These are phyloP conservation scores for Pseudocercospora crystallina DNA, from an alignment of 2,329 filamentous ascomycete species.

Conservation along the genomic window DNA sequence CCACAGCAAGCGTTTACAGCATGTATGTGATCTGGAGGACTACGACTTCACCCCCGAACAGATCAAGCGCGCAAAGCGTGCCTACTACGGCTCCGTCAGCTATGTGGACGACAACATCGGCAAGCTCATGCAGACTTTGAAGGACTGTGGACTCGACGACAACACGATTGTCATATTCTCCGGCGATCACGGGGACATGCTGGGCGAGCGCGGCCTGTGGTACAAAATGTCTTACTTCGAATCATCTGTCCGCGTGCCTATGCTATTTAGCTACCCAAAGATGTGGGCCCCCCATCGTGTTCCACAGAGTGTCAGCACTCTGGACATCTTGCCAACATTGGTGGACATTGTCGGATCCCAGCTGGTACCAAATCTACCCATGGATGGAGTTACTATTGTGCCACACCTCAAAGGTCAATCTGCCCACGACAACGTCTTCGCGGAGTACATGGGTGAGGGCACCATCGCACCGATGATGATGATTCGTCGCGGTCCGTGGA, in stretches of 20 bases:
- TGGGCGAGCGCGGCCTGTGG: constrained; percentile 88
- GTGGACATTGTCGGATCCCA: constrained; percentile 76
- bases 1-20: constrained; percentile 82
- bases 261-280: constrained; percentile 78
- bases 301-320: constrained; percentile 80
- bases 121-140: constrained; percentile 72
- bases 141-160: constrained; percentile 75
- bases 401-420: constrained; percentile 70
- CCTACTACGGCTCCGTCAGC: constrained; percentile 90
- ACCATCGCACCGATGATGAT: constrained; percentile 88
- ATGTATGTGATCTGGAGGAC: constrained; percentile 83
- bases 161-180: constrained; percentile 91
- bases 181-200: constrained; percentile 93
- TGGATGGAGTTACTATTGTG: constrained; percentile 80
- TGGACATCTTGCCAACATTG: constrained; percentile 86
- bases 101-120: constrained; percentile 94
- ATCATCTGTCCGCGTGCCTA: constrained; percentile 82
- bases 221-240: constrained; percentile 99
- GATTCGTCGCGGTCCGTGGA: constrained; percentile 87
- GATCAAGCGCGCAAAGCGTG: constrained; percentile 78
- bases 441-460: constrained; percentile 92
- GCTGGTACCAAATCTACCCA: constrained; percentile 68
- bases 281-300: constrained; percentile 75
- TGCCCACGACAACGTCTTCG: constrained; percentile 82
- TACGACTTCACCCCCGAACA: constrained; percentile 81